phyloP scores from a whole-genome alignment of 352 stramenopile species.

The Phytophthora sp. region DNA sequence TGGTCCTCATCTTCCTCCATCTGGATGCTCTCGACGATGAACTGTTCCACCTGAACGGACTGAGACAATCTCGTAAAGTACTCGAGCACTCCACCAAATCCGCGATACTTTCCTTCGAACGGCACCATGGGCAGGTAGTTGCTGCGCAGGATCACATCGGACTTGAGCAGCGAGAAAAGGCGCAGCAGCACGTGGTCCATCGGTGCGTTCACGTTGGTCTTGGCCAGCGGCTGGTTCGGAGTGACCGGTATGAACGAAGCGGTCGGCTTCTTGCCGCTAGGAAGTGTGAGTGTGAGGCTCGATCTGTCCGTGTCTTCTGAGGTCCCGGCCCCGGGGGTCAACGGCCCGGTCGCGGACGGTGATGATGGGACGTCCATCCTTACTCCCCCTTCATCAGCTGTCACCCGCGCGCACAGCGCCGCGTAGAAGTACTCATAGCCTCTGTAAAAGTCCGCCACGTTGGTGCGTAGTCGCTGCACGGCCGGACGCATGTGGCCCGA shows the following conservation, averaged over 20 bases:
- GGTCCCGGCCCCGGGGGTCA: conserved; percentile 2
- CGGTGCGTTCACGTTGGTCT: conserved; percentile 47
- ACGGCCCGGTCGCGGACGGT: conserved; percentile 2
- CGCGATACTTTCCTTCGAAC: conserved; percentile 87
- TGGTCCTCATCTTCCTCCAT: conserved; percentile 53
- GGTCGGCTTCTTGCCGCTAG: conserved; percentile 55
- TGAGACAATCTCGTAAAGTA: conserved; percentile 75
- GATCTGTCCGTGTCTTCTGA: conserved; percentile 34
- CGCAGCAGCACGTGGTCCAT: conserved; percentile 70
- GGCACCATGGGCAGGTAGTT: conserved; percentile 91
- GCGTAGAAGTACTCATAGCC: conserved; percentile 80
- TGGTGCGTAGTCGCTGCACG: conserved; percentile 46
- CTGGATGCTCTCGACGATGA: conserved; percentile 76
- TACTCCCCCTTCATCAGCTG: conserved; percentile 36
- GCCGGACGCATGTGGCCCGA: conserved; percentile 33
- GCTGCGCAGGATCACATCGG: conserved; percentile 79
- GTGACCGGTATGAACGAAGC: conserved; percentile 51
- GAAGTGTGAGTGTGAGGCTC: conserved; percentile 17
- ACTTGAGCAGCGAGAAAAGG: conserved; percentile 82
- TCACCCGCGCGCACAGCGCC: conserved; percentile 61
- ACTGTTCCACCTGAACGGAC: conserved; percentile 78
- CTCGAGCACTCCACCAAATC: conserved; percentile 76
- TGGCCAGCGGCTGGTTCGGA: conserved; percentile 59
- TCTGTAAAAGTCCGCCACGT: conserved; percentile 75
- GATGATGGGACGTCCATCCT: conserved; percentile 12